A percentile compares a stretch with the other conserved stretches of the same genome.
Evolutionary conservation across 1,284 basidiomycete genomes (phyloP).

Genomic region (Ceratobasidium sp.): DNA sequence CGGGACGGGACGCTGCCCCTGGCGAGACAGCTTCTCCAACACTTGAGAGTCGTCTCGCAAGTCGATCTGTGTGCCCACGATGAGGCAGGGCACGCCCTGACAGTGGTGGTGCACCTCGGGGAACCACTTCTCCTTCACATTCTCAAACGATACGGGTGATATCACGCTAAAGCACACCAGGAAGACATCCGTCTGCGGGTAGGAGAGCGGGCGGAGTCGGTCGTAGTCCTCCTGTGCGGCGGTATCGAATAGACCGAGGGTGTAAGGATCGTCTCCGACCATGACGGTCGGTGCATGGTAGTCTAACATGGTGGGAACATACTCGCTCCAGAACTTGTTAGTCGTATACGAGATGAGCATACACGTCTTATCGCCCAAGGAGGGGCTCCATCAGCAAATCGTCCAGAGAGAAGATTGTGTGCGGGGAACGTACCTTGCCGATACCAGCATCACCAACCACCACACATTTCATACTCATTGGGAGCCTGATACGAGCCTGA

Average conservation of each 20-base stretch:
- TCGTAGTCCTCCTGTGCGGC: constrained; percentile 99
- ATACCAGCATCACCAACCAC: constrained; percentile 99
- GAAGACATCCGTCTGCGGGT: constrained; percentile 99
- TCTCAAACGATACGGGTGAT: constrained; percentile 98
- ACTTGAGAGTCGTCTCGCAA: constrained; percentile 94
- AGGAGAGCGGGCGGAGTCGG: constrained; percentile 97
- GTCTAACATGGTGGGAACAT: constrained; percentile 98
- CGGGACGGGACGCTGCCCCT: constrained; percentile 92
- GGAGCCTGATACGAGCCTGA: too few relatives aligned
- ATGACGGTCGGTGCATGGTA: constrained; percentile 99
- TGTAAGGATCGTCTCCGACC: constrained; percentile 99
- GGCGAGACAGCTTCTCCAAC: constrained; percentile 93
- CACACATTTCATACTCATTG: constrained; percentile 98
- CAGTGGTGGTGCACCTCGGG: constrained; percentile 99
- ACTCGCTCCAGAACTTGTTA: constrained; percentile 98
- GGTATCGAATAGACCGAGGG: constrained; percentile 98
- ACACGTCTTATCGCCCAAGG: constrained; percentile 80
- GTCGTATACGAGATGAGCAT: constrained; percentile 99
- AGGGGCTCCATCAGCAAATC: not conserved
- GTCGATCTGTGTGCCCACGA: constrained; percentile 99
- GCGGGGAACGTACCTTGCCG: constrained; percentile 86
- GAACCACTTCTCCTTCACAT: constrained; percentile 99
- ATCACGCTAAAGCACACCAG: constrained; percentile 99
- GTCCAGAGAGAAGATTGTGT: constrained; percentile 1
- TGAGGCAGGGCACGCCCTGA: constrained; percentile 99